A percentile compares a stretch with the other conserved stretches of the same genome.
Conservation (phyloP, 768 basidiomycete species). For the Pulveroboletus sp. region DNA sequence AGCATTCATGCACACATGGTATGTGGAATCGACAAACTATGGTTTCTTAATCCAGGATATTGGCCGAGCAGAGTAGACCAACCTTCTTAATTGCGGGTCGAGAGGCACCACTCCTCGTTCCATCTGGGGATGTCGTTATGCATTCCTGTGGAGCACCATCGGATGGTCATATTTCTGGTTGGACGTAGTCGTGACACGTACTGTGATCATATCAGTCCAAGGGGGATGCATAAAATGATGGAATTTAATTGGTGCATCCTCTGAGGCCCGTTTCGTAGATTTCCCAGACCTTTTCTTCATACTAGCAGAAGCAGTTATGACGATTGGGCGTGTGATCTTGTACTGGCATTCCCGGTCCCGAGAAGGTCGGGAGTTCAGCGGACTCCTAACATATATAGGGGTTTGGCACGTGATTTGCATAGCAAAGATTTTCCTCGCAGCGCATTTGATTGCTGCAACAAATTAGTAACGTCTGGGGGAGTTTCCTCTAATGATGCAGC, state of each 20-base stretch:
- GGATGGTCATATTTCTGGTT: neutral
- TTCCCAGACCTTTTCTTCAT: constrained; percentile 12
- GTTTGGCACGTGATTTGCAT: constrained; percentile 2
- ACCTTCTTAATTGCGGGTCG: constrained; percentile 81
- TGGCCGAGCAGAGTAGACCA: neutral
- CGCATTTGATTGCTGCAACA: too few species aligned
- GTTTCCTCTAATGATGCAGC: too few species aligned
- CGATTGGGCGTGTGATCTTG: too few species aligned
- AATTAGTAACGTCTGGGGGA: too few species aligned
- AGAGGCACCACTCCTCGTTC: constrained; percentile 69
- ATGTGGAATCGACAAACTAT: constrained; percentile 54
- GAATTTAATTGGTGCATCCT: constrained; percentile 24
- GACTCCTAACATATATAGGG: too few species aligned
- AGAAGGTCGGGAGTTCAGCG: too few species aligned
- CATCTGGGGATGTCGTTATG: constrained; percentile 60
- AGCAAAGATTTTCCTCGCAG: too few species aligned
- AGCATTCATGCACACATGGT: constrained; percentile 45
- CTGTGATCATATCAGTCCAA: constrained; percentile 43
- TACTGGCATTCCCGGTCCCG: too few species aligned
- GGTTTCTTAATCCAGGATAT: neutral
- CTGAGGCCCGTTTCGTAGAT: neutral
- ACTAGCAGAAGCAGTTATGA: constrained; percentile 11
- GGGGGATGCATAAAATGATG: constrained; percentile 50
- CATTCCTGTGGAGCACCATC: constrained; percentile 52
- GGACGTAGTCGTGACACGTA: constrained; percentile 15